A percentile compares a stretch with the other conserved stretches of the same genome.
phyloP scores from a whole-genome alignment of 306 rosid species.

The Vicia villosa region DNA sequence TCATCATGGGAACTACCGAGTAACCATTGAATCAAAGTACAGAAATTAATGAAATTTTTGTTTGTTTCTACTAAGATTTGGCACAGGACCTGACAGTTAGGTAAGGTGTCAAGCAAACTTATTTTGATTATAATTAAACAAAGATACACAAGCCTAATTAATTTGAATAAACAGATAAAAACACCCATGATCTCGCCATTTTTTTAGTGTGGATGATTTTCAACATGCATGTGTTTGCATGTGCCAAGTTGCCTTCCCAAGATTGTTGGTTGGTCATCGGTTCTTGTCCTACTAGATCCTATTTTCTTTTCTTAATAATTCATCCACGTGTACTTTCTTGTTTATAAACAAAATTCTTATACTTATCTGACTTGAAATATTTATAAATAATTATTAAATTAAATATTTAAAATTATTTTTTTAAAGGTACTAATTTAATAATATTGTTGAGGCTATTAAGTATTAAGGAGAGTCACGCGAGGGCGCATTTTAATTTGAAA shows the following conservation, averaged over 20 bases:
- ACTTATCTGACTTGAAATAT: too few species aligned
- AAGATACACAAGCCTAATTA: conserved; percentile 31
- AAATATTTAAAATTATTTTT: too few species aligned
- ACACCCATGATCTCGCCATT: conserved; percentile 40
- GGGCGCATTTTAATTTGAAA: too few species aligned
- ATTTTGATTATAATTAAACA: not conserved
- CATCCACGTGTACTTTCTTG: too few species aligned
- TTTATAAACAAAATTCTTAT: too few species aligned
- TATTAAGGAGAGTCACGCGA: too few species aligned
- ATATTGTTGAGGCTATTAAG: too few species aligned
- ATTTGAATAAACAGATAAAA: conserved; percentile 36
- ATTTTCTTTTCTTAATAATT: too few species aligned
- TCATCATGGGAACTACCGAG: conserved; percentile 23
- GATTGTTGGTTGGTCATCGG: conserved; percentile 23
- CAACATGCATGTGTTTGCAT: conserved; percentile 55
- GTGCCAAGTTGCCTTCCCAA: conserved; percentile 45
- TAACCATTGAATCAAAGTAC: not conserved
- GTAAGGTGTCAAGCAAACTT: conserved; percentile 36
- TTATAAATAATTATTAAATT: too few species aligned
- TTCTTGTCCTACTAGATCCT: not conserved
- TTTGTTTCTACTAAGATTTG: conserved; percentile 44
- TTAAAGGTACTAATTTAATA: too few species aligned
- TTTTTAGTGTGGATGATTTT: conserved; percentile 31
- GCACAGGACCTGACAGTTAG: conserved; percentile 37
- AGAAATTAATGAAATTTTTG: not conserved